phyloP scores from a whole-genome alignment of 768 basidiomycete genomes.

The Xerocomus brunneocitrinus region DNA sequence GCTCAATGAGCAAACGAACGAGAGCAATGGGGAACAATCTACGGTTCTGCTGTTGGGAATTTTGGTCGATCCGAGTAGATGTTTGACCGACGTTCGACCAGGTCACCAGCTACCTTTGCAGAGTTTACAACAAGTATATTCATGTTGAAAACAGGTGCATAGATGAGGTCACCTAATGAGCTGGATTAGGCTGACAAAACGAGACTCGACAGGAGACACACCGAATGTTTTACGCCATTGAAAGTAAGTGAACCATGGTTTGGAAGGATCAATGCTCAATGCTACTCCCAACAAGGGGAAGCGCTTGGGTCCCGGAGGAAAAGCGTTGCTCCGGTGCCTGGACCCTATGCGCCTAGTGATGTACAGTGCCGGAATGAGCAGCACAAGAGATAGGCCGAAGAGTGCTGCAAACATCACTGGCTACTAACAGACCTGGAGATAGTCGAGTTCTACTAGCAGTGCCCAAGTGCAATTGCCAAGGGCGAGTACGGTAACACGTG shows the following conservation, averaged over 20 bases:
- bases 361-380: conserved; percentile 13
- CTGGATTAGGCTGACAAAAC: background rate
- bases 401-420: conserved; percentile 2
- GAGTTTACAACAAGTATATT: conserved; percentile 27
- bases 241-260: conserved; percentile 33
- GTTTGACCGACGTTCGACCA: conserved; percentile 26
- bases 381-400: background rate
- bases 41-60: conserved; percentile 22
- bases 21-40: background rate
- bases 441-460: background rate
- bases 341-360: conserved; percentile 4
- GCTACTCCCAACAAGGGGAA: conserved; percentile 31
- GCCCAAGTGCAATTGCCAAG: too few relatives aligned
- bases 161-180: conserved; percentile 19
- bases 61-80: conserved; percentile 34
- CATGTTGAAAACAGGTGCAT: conserved; percentile 21
- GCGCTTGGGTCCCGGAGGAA: conserved; percentile 50
- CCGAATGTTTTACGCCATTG: conserved; percentile 29
- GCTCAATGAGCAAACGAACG: background rate
- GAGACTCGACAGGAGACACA: conserved; percentile 1
- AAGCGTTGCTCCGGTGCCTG: background rate
- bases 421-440: background rate
- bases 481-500: too few relatives aligned
- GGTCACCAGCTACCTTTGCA: conserved; percentile 22
- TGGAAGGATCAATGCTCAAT: conserved; percentile 23